Evolutionary conservation across 2,329 filamentous ascomycete species (phyloP), one percentile per base, ranked within the genome.

Genomic region (Fusarium armeniacum): DNA sequence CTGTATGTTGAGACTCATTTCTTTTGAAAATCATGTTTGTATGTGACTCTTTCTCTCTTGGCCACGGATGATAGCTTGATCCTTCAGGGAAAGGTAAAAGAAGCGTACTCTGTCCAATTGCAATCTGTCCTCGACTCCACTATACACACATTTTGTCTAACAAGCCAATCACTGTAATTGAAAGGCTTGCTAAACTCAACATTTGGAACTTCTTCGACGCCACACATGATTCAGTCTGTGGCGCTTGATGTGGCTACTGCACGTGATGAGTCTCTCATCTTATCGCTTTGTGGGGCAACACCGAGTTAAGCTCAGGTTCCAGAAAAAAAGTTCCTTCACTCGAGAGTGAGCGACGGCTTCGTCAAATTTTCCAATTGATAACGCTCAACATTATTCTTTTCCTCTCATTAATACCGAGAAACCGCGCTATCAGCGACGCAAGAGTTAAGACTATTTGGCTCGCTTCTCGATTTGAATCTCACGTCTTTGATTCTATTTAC

Each of bases 321-420:
- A 63, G 60, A 77, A 78, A 78, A 79, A 79, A 79, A 78, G 76
- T 78, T 78, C 72, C 69, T 70, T 72, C 62, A 67, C 66, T 71
- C 56, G 66, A 70, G 59, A 61, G 62, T 32, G 63, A 68, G 72
- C 68, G 63, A 65, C 63, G 62, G 51, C 41, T 68, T 72, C 68
- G 76, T 78, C 77, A 79, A 79, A 78, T 75, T 79, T 79, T 79
- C 71, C 70, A 71, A 77, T 62, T 69, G 66, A 73, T 70, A 72
- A 66, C 68, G 62, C 58, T 65, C 67, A 66, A 56, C 55, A 64
- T 52, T 60, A 63, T 65, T 55, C 58, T 54, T 43, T 43, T 54
- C 63, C 18, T 35, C 40, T 38, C 30, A 47, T 45, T 67, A 24
- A 36, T 44, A 20, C 53, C 41, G n/a, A 52, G 41, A 54, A 47